phyloP scores from a whole-genome alignment of 108 stramenopile species.

The Craspedostauros australis region DNA sequence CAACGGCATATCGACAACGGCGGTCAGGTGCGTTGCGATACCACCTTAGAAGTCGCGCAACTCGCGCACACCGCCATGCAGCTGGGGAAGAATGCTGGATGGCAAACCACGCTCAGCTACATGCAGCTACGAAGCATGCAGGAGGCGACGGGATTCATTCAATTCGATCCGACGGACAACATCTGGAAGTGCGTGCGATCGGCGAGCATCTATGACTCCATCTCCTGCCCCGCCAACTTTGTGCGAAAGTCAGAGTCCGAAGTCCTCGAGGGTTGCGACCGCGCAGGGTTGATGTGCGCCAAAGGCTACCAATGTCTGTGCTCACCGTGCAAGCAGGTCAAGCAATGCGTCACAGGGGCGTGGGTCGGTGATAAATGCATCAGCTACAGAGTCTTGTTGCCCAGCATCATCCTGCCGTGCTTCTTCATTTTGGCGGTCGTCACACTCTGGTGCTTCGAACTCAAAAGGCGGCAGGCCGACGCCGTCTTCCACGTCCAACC shows the following conservation, averaged over 20 bases:
- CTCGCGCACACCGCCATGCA: not conserved
- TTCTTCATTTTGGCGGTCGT: constrained; percentile 12
- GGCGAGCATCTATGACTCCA: constrained; percentile 21
- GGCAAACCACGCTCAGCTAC: constrained; percentile 25
- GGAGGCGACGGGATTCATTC: constrained; percentile 31
- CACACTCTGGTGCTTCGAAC: constrained; percentile 16
- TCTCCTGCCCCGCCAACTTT: constrained; percentile 26
- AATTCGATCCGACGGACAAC: constrained; percentile 2
- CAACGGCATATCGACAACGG: not conserved
- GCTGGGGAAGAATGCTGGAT: constrained; percentile 26
- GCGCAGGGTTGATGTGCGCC: constrained; percentile 15
- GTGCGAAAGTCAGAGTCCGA: not conserved
- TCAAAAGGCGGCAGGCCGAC: constrained; percentile 24
- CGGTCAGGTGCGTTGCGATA: not conserved
- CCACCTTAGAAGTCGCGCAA: constrained; percentile 3
- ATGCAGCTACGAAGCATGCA: constrained; percentile 40
- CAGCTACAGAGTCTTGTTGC: constrained; percentile 4
- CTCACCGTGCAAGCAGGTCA: constrained; percentile 29
- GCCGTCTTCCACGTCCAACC: constrained; percentile 40
- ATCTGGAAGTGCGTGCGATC: constrained; percentile 21
- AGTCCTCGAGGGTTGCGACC: constrained; percentile 15
- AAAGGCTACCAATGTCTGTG: constrained; percentile 31
- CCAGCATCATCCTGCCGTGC: constrained; percentile 6
- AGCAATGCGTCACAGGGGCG: constrained; percentile 1
- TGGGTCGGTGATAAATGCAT: constrained; percentile 5